These are phyloP conservation scores for Calonectria montana DNA, from an alignment of 2,329 filamentous ascomycete species.

Conservation along the genomic window DNA sequence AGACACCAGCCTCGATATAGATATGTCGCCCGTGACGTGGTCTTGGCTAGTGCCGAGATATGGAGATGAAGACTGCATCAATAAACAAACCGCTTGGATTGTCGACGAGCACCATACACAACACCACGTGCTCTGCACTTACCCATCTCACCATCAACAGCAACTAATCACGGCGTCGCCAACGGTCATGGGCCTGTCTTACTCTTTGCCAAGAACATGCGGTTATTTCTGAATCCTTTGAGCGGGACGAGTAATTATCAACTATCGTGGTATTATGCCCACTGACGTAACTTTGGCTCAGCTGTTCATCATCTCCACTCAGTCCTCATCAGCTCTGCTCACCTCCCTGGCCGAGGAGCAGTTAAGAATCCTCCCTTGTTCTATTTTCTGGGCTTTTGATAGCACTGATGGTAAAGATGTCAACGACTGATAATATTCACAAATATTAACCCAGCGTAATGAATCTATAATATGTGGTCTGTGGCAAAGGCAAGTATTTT, in stretches of 20 bases:
- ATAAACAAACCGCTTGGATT: background rate
- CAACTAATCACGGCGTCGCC: background rate
- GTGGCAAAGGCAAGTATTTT: too few relatives aligned
- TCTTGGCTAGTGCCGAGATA: background rate
- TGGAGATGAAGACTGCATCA: background rate
- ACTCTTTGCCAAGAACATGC: background rate
- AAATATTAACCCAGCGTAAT: too few relatives aligned
- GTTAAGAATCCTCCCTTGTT: too few relatives aligned
- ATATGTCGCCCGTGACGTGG: background rate
- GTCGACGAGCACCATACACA: background rate
- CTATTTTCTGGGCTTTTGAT: too few relatives aligned
- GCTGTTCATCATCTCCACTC: too few relatives aligned
- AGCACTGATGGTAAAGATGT: too few relatives aligned
- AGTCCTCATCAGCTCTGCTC: too few relatives aligned
- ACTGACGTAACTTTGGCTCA: too few relatives aligned
- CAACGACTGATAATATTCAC: too few relatives aligned
- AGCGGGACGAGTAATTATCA: background rate
- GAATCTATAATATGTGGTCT: too few relatives aligned
- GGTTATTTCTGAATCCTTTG: background rate
- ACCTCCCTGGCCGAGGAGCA: too few relatives aligned
- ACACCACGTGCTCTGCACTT: background rate
- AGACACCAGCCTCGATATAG: background rate
- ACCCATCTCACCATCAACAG: background rate
- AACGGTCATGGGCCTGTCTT: background rate
- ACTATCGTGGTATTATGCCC: too few relatives aligned